Evolutionary conservation across 2,329 filamentous ascomycete species (phyloP), one percentile per base, ranked within the genome.

Genomic region (Pseudonectria foliicola): DNA sequence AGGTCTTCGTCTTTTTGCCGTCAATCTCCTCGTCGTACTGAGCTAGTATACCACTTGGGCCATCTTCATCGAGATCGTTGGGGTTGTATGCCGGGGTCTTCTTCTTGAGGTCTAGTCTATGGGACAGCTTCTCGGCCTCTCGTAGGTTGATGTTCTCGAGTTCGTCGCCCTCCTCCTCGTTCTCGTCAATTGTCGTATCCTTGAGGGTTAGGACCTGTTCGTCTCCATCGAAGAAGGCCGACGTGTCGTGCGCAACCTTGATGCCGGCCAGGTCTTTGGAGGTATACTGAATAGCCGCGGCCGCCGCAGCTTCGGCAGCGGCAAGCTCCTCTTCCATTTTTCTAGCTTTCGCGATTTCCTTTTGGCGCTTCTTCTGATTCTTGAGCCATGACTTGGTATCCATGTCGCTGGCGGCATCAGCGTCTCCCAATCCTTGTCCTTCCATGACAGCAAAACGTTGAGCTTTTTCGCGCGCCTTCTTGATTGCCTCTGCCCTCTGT

Each of bases 21-120:
- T 83, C 77, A 34, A 95, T 93, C 54, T 95, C 90, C 45, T 96
- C 92, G 50, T 96, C 92, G 54, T 98, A 98, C 49, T 98, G 90
- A 11, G 85, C 77, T 27, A 98, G 65, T 15, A 98, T 79, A 6
- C 74, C 73, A 13, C 72, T 72, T 38, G 80, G 68, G 10, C 75
- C 81, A 15, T 73, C 73, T 18, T 79, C 73, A 29, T 83, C 81
- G 24, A 81, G 67, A 44, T 86, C 67, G 42, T 86, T 82, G 0
- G 90, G 89, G 50, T 98, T 86, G 59, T 98, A 98, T 1, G 80
- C 80, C 1, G 83, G 82, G 55, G 82, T 85, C 60, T 88, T 87
- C 71, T 94, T 95, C 67, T 96, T 95, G 27, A 89, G 63, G 27
- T 92, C 80, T 10, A 95, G 66, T 48, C 77, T 82, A 51, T 95